Evolutionary conservation across 179 eudicot genomes (phyloP).

Genomic region (Vitellaria paradoxa): DNA sequence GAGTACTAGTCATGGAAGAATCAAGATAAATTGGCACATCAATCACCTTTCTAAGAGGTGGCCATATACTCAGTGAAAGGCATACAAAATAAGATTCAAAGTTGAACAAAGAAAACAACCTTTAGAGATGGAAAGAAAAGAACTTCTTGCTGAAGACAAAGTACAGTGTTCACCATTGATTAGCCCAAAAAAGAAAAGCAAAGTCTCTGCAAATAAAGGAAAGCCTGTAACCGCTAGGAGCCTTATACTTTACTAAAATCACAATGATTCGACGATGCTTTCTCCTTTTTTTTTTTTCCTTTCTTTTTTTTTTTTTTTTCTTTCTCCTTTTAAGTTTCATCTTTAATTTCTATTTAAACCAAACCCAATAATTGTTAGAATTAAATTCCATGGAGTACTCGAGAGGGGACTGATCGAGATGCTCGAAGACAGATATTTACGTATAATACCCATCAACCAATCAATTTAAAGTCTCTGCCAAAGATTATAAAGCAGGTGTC

Average conservation of each 20-base stretch:
- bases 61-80: too few relatives aligned
- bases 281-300: background rate
- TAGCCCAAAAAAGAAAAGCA: constrained; percentile 10
- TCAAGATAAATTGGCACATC: background rate
- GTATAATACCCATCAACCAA: constrained; percentile 15
- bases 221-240: background rate
- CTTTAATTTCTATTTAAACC: background rate
- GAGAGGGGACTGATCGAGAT: constrained; percentile 17
- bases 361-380: background rate
- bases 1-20: too few relatives aligned
- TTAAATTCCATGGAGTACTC: background rate
- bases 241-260: constrained; percentile 14
- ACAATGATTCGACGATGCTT: constrained; percentile 12
- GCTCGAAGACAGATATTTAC: background rate
- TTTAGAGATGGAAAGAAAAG: background rate
- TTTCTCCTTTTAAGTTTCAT: background rate
- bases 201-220: background rate
- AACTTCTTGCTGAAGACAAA: background rate
- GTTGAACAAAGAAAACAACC: constrained; percentile 3
- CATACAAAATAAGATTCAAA: background rate
- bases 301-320: background rate
- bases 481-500: constrained; percentile 4
- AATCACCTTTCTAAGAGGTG: background rate
- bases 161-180: background rate
- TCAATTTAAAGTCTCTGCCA: constrained; percentile 7